Conservation (phyloP, 108 stramenopile genomes). For the Parietichytrium sp. region DNA sequence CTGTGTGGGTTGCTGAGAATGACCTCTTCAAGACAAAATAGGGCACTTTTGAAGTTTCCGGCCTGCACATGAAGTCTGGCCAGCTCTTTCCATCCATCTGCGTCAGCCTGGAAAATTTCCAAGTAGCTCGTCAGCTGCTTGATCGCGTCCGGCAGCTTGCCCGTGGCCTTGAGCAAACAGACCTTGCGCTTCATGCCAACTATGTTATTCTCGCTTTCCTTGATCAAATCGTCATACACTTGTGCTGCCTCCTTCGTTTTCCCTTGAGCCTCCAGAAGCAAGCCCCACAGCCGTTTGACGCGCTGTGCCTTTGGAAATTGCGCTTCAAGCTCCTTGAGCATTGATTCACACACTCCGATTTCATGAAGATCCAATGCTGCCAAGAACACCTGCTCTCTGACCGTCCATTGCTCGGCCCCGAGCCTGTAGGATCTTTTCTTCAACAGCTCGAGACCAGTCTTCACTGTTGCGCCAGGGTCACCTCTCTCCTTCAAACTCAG, state of each 20-base stretch:
- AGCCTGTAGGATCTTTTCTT: neutral
- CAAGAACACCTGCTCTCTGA: constrained; percentile 23
- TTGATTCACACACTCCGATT: neutral
- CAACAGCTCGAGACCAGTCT: neutral
- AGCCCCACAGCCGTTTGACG: neutral
- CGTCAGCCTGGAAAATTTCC: constrained; percentile 15
- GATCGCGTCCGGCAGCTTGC: constrained; percentile 9
- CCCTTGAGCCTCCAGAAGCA: constrained; percentile 17
- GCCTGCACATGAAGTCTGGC: neutral
- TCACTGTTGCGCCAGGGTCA: no score
- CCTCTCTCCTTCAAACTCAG: no score
- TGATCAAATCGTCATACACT: neutral
- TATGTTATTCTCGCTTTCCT: constrained; percentile 13
- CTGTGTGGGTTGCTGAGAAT: constrained; percentile 22
- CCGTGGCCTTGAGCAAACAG: neutral
- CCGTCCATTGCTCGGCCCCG: constrained; percentile 14
- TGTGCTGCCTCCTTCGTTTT: constrained; percentile 27
- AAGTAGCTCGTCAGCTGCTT: constrained; percentile 18
- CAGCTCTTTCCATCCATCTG: constrained; percentile 21
- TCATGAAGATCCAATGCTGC: constrained; percentile 2
- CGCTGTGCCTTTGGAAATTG: constrained; percentile 15
- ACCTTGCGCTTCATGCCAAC: constrained; percentile 14
- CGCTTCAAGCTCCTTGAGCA: constrained; percentile 30
- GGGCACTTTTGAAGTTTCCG: neutral
- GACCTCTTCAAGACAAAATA: constrained; percentile 29